Percentiles rank a stretch among this genome's conserved stretches.
Conservation (phyloP, 2,329 filamentous ascomycete genomes). For the Phoma herbarum region DNA sequence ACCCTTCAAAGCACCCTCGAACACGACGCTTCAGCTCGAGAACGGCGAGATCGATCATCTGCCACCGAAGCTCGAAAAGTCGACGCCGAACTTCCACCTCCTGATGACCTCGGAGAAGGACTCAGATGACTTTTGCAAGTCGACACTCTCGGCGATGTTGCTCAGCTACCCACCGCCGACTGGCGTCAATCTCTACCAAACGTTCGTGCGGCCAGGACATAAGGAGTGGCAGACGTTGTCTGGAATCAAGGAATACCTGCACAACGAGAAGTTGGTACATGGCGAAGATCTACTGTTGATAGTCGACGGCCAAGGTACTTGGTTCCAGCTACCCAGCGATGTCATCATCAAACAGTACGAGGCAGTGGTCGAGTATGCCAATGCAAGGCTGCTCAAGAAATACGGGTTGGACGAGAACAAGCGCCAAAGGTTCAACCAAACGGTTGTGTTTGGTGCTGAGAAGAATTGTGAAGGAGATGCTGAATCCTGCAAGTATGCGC, state of each 20-base stretch:
- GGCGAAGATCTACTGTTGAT: conserved; percentile 70
- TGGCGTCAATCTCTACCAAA: conserved; percentile 57
- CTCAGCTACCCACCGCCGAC: conserved; percentile 67
- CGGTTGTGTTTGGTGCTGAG: conserved; percentile 64
- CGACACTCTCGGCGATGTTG: conserved; percentile 65
- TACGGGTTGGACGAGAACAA: conserved; percentile 54
- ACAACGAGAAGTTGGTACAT: conserved; percentile 57
- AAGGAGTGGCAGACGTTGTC: conserved; percentile 57
- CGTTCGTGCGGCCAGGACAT: conserved; percentile 32
- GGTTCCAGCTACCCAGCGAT: conserved; percentile 71
- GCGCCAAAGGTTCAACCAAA: conserved; percentile 55
- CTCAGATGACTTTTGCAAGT: conserved; percentile 64
- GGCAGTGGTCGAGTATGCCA: conserved; percentile 61
- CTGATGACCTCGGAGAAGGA: conserved; percentile 61
- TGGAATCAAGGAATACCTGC: conserved; percentile 59
- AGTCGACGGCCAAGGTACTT: conserved; percentile 70
- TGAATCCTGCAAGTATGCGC: conserved; percentile 62
- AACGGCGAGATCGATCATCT: conserved; percentile 41
- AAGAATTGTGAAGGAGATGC: conserved; percentile 62
- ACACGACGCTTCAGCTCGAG: conserved; percentile 47
- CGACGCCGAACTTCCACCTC: conserved; percentile 61
- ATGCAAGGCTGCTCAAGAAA: conserved; percentile 60
- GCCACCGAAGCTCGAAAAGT: conserved; percentile 43
- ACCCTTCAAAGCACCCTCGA: conserved; percentile 44
- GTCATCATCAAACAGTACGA: conserved; percentile 71